phyloP scores from a whole-genome alignment of 1,284 basidiomycete species.

The Apiotrichum gracile region DNA sequence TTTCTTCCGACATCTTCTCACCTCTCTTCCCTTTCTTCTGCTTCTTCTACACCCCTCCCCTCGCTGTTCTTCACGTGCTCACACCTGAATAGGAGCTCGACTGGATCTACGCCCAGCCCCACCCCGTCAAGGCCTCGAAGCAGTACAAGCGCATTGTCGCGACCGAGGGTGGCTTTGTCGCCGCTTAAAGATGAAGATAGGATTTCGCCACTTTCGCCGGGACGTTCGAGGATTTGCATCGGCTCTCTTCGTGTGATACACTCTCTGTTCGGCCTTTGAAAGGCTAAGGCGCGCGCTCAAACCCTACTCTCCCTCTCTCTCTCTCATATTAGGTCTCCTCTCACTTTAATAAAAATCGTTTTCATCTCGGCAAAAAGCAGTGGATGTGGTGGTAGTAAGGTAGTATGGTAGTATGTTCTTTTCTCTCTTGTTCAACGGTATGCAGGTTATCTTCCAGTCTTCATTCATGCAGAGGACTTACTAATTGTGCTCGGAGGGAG shows the following conservation, averaged over 20 bases:
- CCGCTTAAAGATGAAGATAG: not conserved
- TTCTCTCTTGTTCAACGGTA: not conserved
- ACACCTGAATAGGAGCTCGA: conserved; percentile 21
- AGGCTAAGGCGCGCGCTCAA: too few species aligned
- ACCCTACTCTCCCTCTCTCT: too few species aligned
- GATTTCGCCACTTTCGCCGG: not conserved
- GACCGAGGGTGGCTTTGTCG: not conserved
- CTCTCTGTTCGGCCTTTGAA: too few species aligned
- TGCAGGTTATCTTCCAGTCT: too few species aligned
- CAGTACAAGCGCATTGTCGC: conserved; percentile 20
- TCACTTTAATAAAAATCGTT: not conserved
- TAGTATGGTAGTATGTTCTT: not conserved
- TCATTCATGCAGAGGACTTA: too few species aligned
- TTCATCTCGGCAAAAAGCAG: not conserved
- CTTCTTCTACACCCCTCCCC: too few species aligned
- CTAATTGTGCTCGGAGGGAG: too few species aligned
- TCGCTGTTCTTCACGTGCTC: too few species aligned
- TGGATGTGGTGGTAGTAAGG: not conserved
- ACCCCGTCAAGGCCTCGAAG: conserved; percentile 32
- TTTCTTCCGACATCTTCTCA: too few species aligned
- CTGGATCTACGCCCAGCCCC: conserved; percentile 34
- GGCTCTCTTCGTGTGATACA: too few species aligned
- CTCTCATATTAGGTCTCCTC: not conserved
- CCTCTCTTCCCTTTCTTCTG: too few species aligned
- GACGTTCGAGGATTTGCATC: too few species aligned